Base-by-base conservation (phyloP, 2,329 filamentous ascomycete genomes). In the Beauveria sp. region DNA sequence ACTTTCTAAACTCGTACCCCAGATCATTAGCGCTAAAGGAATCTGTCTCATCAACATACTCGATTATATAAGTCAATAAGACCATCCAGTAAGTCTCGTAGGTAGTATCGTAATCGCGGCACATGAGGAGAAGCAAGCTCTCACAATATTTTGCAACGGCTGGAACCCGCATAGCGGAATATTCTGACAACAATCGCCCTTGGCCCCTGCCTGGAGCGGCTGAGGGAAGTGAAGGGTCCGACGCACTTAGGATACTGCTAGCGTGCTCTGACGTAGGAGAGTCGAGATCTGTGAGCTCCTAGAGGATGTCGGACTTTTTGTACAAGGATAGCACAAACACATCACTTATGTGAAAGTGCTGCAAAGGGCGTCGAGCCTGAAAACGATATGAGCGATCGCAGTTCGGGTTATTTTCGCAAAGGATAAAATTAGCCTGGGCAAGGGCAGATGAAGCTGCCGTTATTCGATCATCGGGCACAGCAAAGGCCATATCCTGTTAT, bases 301-400 rank as follows among this genome's bases (percentile, higher is more conserved):
- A 56, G 54, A 56, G 54, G 14, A 12, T 47, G 43, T 56, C 54
- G 43, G 54, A 37, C 22, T 56, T 47, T 47, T 47, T n/a, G 41
- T 56, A 56, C 43, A 56, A 56, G 26, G n/a, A 56, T 34, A 56
- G 24, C 40, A 16, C n/a, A 48, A 56, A 40, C 41, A 47, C 44
- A 56, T 40, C 54, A 55, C 52, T 41, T 22, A 55, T 43, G 24
- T 55, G 37, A 55, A 55, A 55, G 37, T 55, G 52, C 24, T 30
- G 37, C 16, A 28, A 20, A 28, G 52, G 22, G 24, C 7, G 52
- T 18, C 34, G 37, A 28, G 52, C 37, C 52, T 30, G 37, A 55
- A 55, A 55, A 28, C 37, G 37, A 55, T 28, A 55, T 12, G 9
- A 44, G 37, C 24, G 14, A 43, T 43, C 40, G 52, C 37, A 55